phyloP scores from a whole-genome alignment of 1,284 basidiomycete genomes.

The Irpex lacteus region DNA sequence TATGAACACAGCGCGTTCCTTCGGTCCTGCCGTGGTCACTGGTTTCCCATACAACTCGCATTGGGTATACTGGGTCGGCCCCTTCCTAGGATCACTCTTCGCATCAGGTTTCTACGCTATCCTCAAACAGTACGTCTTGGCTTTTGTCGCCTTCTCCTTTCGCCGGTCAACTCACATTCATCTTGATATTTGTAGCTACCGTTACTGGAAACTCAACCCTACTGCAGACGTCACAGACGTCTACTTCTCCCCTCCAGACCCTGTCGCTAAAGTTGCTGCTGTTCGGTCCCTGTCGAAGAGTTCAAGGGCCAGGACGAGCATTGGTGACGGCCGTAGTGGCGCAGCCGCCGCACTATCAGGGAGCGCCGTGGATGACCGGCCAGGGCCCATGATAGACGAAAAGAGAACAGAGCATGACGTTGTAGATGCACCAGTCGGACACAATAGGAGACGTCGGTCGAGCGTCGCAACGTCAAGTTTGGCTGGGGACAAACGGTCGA shows the following conservation, averaged over 20 bases:
- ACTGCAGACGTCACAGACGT: slow-evolving; percentile 44
- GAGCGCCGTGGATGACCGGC: background rate
- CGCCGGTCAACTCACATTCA: background rate
- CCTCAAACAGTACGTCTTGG: slow-evolving; percentile 50
- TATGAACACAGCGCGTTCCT: slow-evolving; percentile 73
- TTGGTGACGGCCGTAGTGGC: background rate
- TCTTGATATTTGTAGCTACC: slow-evolving; percentile 29
- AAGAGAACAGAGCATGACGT: no score
- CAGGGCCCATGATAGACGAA: no score
- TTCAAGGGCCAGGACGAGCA: background rate
- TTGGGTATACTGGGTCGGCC: slow-evolving; percentile 72
- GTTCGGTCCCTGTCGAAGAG: background rate
- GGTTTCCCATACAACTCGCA: slow-evolving; percentile 53
- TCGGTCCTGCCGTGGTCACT: slow-evolving; percentile 70
- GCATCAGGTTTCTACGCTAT: slow-evolving; percentile 54
- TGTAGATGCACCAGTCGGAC: no score
- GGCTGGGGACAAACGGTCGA: no score
- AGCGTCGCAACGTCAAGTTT: no score
- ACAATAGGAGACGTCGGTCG: no score
- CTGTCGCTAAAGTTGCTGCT: slow-evolving; percentile 21
- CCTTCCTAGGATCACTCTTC: slow-evolving; percentile 57
- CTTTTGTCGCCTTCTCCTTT: background rate
- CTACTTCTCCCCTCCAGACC: slow-evolving; percentile 37
- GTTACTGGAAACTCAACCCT: slow-evolving; percentile 53
- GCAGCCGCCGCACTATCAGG: background rate